phyloP scores from a whole-genome alignment of 805 yeast genomes.

The Tetrapisispora phaffii region DNA sequence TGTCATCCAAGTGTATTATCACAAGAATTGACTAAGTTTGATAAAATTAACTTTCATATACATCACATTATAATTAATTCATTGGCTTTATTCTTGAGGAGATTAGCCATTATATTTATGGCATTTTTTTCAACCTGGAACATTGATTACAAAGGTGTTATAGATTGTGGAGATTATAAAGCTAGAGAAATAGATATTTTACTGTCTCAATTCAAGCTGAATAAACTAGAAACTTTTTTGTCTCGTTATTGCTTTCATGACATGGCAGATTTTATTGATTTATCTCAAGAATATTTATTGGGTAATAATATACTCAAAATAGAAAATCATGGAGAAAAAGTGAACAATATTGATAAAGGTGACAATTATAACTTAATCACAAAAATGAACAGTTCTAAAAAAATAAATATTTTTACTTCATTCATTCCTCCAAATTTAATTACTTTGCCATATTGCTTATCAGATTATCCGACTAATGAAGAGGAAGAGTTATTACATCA shows the following conservation, averaged over 20 bases:
- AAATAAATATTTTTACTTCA: constrained; percentile 2
- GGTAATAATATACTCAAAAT: background rate
- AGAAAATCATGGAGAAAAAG: background rate
- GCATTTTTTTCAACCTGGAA: constrained; percentile 9
- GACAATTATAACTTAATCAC: background rate
- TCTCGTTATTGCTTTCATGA: background rate
- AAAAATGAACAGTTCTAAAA: constrained; percentile 3
- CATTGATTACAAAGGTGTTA: no score
- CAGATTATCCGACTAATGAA: constrained; percentile 4
- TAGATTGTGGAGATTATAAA: background rate
- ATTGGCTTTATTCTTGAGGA: constrained; percentile 13
- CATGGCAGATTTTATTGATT: background rate
- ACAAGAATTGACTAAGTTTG: background rate
- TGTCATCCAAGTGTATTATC: background rate
- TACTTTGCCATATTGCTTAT: constrained; percentile 9
- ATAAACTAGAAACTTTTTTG: background rate
- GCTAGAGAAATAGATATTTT: constrained; percentile 1
- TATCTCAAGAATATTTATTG: background rate
- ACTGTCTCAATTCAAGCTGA: background rate
- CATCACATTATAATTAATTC: constrained; percentile 9
- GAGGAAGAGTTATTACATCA: constrained; percentile 33
- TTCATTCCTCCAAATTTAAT: constrained; percentile 4
- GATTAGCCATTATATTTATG: constrained; percentile 10
- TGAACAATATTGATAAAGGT: background rate
- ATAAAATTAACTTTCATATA: constrained; percentile 2